phyloP scores from a whole-genome alignment of 345 rosid species.

The Camelina neglecta region DNA sequence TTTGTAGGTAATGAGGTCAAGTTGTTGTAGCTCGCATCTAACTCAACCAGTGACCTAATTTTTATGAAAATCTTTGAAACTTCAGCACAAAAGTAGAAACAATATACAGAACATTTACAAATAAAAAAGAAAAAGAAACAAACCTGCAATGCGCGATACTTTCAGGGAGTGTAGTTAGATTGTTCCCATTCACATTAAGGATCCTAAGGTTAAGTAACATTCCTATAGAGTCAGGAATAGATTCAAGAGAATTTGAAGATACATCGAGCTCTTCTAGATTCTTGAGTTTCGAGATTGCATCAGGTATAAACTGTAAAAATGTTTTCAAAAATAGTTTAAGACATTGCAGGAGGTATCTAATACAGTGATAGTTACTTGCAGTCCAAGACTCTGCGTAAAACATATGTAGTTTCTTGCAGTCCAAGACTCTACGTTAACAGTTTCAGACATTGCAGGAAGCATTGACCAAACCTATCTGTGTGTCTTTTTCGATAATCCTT shows the following conservation, averaged over 20 bases:
- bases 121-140: neutral
- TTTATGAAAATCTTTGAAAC: neutral
- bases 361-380: conserved; percentile 2
- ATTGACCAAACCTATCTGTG: neutral
- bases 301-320: conserved; percentile 73
- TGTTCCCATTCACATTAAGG: conserved; percentile 68
- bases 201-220: conserved; percentile 65
- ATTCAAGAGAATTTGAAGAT: conserved; percentile 67
- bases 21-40: conserved; percentile 86
- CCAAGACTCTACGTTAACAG: neutral
- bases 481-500: neutral
- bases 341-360: neutral
- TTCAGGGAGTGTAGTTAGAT: conserved; percentile 75
- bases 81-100: neutral
- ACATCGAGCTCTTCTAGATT: conserved; percentile 75
- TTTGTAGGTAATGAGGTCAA: conserved; percentile 70
- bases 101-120: neutral
- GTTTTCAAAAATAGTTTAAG: neutral
- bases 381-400: too few relatives aligned
- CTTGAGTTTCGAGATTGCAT: conserved; percentile 72
- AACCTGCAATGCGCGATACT: conserved; percentile 61
- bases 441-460: neutral
- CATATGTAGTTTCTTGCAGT: neutral
- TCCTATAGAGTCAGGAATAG: conserved; percentile 86
- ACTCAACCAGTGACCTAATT: conserved; percentile 73